Percentiles rank a stretch among this genome's conserved stretches.
These are phyloP conservation scores for Cochlearia excelsa DNA, from an alignment of 345 rosid species.

Conservation along the genomic window DNA sequence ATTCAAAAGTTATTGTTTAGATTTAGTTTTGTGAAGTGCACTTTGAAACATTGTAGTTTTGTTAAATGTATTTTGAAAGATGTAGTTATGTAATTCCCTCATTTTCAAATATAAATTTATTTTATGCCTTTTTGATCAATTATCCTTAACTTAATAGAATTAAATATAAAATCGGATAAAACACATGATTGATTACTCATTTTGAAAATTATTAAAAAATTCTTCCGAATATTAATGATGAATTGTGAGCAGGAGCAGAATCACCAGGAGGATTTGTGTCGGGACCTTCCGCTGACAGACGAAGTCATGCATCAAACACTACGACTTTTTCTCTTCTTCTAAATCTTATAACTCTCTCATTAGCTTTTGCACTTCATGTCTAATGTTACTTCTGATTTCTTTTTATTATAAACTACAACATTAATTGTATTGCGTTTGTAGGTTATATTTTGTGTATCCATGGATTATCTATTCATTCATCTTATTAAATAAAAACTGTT, in stretches of 20 bases:
- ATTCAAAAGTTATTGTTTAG: too few species aligned
- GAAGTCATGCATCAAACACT: conserved; percentile 17
- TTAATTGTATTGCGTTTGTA: conserved; percentile 22
- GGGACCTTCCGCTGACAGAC: conserved; percentile 7
- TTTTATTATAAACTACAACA: conserved; percentile 1
- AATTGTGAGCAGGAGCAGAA: conserved; percentile 20
- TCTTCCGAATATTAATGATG: neutral
- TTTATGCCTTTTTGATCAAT: too few species aligned
- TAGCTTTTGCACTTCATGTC: conserved; percentile 22
- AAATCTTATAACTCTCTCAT: conserved; percentile 9
- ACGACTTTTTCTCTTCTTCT: conserved; percentile 22
- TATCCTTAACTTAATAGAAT: too few species aligned
- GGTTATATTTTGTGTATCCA: conserved; percentile 10
- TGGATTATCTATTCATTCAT: conserved; percentile 26
- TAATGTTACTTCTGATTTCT: conserved; percentile 11
- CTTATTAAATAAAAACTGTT: conserved; percentile 16
- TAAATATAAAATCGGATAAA: too few species aligned
- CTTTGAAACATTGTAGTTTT: too few species aligned
- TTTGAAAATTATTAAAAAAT: too few species aligned
- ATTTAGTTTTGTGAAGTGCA: too few species aligned
- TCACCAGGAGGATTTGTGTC: conserved; percentile 25
- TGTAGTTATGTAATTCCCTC: too few species aligned
- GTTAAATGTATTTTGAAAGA: too few species aligned
- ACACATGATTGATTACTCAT: too few species aligned
- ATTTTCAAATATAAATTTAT: too few species aligned